Base-by-base conservation (phyloP, 768 basidiomycete genomes). In the Omphalotus guepiniiformis region DNA sequence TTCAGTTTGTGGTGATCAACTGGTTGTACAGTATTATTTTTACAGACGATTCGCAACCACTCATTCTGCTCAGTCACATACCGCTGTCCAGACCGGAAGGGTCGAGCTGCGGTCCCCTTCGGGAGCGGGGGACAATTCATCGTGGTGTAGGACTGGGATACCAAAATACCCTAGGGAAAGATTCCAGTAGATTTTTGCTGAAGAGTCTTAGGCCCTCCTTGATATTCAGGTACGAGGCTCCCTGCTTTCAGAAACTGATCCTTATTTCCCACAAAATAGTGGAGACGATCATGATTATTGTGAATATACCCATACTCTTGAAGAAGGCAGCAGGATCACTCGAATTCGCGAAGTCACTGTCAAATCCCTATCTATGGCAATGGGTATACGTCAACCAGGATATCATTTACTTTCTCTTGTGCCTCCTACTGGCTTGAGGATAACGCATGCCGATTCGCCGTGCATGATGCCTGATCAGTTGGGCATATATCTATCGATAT, bases 261-360 rank as follows among this genome's bases (percentile, higher is more conserved):
- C 18, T 38, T 39, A 41, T 27, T 21, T 25, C 42, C 26, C 22
- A 55, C 54, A 43, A 54, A 39, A 48, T 50, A 92, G 89, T 55
- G 95, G 91, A 4, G 93, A 97, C 63, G 93, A 97, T 59, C 93
- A 96, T 61, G 95, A 97, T 58, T 92, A 94, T 54, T 98, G 95
- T 64, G 89, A 89, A 68, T 80, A 83, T 58, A 70, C 71, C 60
- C 80, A 84, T 62, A 54, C 65, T 53, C 60, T 63, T 44, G 52
- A 52, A 46, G 51, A 50, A n/a, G 50, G 50, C 28, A 55, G 51
- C 27, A 56, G 56, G 28, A 27, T 53, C 15, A 55, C 61, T 21
- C 63, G 63, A 28, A 68, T 80, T 11, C 76, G 74, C 42, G 94
- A 98, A 67, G 75, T 94, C 16, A 88, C 91, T 0, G 79, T 97